A percentile compares a stretch with the other conserved stretches of the same genome.
These are phyloP conservation scores for Pseudoneurospora amorphoporcata DNA, from an alignment of 495 filamentous ascomycete species.

Conservation along the genomic window DNA sequence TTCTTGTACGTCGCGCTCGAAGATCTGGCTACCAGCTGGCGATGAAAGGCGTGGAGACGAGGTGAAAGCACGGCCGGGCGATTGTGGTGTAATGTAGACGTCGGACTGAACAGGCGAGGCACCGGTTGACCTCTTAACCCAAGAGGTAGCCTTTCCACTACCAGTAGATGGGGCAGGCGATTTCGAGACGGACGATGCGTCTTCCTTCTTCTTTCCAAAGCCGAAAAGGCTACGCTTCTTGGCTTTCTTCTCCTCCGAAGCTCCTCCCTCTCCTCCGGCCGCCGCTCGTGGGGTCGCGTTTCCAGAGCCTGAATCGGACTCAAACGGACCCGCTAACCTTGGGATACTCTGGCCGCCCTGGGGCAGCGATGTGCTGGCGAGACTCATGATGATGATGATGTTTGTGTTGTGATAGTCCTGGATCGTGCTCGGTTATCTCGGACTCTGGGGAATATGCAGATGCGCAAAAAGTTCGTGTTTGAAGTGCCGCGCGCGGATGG, in stretches of 20 bases:
- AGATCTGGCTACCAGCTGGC: constrained; percentile 72
- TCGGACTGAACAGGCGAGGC: constrained; percentile 36
- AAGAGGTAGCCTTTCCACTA: constrained; percentile 13
- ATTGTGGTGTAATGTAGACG: constrained; percentile 37
- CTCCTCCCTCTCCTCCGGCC: constrained; percentile 7
- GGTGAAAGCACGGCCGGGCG: constrained; percentile 42
- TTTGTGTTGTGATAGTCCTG: background rate
- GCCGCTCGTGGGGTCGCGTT: constrained; percentile 27
- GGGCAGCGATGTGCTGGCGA: constrained; percentile 12
- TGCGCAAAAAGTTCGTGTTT: background rate
- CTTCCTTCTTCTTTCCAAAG: constrained; percentile 56
- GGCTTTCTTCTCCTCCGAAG: constrained; percentile 28
- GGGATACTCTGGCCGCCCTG: constrained; percentile 13
- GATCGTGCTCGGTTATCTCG: background rate
- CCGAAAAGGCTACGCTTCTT: constrained; percentile 49
- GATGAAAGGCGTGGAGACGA: constrained; percentile 53
- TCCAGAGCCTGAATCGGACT: constrained; percentile 18
- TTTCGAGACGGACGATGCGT: constrained; percentile 34
- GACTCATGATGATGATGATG: constrained; percentile 13
- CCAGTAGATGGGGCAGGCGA: constrained; percentile 15
- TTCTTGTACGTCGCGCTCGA: constrained; percentile 89
- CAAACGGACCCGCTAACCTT: constrained; percentile 20
- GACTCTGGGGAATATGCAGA: background rate
- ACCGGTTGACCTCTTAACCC: constrained; percentile 13
- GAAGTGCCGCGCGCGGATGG: background rate